Percentiles rank a stretch among this genome's conserved stretches.
Evolutionary conservation across 2,329 filamentous ascomycete genomes (phyloP).

Genomic region (Curvularia sp.): DNA sequence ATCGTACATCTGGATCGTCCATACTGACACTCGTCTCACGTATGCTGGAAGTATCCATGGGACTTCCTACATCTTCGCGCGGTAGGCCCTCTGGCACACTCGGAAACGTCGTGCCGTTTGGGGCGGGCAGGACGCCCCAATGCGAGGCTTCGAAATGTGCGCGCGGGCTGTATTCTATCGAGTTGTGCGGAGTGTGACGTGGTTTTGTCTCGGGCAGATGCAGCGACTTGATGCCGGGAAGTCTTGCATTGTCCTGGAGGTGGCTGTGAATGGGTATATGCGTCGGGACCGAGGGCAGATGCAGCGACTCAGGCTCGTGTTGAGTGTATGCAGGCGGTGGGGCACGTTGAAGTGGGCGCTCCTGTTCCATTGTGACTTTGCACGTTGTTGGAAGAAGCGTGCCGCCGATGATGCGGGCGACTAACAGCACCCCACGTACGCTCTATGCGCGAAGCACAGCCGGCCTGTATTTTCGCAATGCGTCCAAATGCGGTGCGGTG

Average conservation of each 20-base stretch:
- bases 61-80: constrained; percentile 51
- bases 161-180: constrained; percentile 49
- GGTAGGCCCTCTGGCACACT: constrained; percentile 42
- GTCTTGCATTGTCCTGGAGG: constrained; percentile 35
- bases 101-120: constrained; percentile 41
- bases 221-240: constrained; percentile 57
- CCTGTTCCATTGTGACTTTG: constrained; percentile 38
- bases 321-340: constrained; percentile 55
- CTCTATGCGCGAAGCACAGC: constrained; percentile 4
- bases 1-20: constrained; percentile 58
- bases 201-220: constrained; percentile 46
- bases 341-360: constrained; percentile 46
- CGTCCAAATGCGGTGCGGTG: background rate
- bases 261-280: constrained; percentile 39
- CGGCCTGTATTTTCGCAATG: background rate
- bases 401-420: constrained; percentile 11
- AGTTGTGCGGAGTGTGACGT: constrained; percentile 36
- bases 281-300: constrained; percentile 54
- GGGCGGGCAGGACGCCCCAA: constrained; percentile 39
- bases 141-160: constrained; percentile 28
- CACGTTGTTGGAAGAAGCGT: background rate
- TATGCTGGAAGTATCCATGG: constrained; percentile 55
- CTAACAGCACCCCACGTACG: constrained; percentile 21
- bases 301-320: constrained; percentile 52
- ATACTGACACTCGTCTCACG: constrained; percentile 56